phyloP scores from a whole-genome alignment of 2,329 filamentous ascomycete species.

The Coniella vitis region DNA sequence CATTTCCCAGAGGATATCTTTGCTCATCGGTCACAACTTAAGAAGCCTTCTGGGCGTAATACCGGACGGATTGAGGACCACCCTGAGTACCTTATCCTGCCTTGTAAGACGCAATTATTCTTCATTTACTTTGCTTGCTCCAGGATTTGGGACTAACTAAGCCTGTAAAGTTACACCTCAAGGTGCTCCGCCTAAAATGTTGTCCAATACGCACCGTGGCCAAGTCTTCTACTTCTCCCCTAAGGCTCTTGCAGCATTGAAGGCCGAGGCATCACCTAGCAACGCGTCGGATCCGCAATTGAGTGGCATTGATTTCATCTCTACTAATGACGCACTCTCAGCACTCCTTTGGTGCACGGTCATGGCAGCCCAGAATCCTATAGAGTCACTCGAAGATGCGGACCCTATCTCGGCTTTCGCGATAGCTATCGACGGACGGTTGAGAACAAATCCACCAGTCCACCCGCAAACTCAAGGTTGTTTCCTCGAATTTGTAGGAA shows the following conservation, averaged over 20 bases:
- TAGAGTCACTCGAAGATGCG: conserved; percentile 22
- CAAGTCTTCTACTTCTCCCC: conserved; percentile 26
- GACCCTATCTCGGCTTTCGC: conserved; percentile 29
- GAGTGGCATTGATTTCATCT: conserved; percentile 22
- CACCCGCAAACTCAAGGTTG: conserved; percentile 31
- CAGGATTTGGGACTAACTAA: not conserved
- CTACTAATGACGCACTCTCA: conserved; percentile 29
- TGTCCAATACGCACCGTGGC: conserved; percentile 23
- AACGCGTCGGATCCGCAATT: conserved; percentile 20
- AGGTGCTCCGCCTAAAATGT: conserved; percentile 27
- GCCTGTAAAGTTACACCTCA: conserved; percentile 19
- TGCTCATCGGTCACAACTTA: conserved; percentile 24
- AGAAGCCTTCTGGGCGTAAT: conserved; percentile 24
- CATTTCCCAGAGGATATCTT: conserved; percentile 24
- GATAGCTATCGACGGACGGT: conserved; percentile 30
- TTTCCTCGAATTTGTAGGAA: conserved; percentile 30
- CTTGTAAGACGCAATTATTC: conserved; percentile 13
- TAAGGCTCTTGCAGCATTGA: conserved; percentile 23
- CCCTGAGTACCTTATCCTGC: conserved; percentile 26
- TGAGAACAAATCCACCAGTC: conserved; percentile 26
- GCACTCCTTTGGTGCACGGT: conserved; percentile 31
- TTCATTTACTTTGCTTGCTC: not conserved
- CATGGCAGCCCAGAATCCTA: conserved; percentile 23
- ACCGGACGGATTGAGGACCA: conserved; percentile 23
- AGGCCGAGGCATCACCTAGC: conserved; percentile 25